Conservation (phyloP, 441 rosid species). For the Biscutella laevigata region DNA sequence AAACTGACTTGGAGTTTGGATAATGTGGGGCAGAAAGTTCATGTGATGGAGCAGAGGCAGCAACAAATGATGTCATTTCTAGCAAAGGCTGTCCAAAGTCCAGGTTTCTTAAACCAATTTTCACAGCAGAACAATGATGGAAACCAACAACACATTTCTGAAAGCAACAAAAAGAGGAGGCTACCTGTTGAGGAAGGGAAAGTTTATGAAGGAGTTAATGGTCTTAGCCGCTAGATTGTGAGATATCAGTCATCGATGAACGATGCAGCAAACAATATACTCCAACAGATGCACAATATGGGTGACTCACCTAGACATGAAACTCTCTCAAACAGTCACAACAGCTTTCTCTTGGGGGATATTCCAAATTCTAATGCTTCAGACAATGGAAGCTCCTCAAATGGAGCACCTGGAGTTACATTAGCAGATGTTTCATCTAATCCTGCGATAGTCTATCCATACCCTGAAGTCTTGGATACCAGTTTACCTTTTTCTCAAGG, state of each 20-base stretch:
- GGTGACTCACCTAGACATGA: constrained; percentile 31
- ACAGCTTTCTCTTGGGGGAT: constrained; percentile 35
- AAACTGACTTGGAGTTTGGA: too few species aligned
- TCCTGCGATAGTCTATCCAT: too few species aligned
- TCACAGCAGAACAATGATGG: constrained; percentile 51
- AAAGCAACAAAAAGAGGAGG: constrained; percentile 43
- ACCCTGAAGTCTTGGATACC: constrained; percentile 28
- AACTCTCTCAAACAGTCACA: constrained; percentile 31
- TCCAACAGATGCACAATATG: constrained; percentile 42
- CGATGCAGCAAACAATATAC: constrained; percentile 49
- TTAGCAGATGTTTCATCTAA: constrained; percentile 46
- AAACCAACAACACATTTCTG: constrained; percentile 30
- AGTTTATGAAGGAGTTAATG: constrained; percentile 19
- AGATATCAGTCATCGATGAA: constrained; percentile 47
- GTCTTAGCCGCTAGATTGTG: constrained; percentile 44
- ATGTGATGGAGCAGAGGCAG: constrained; percentile 58
- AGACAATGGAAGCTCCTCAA: constrained; percentile 39
- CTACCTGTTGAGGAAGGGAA: constrained; percentile 43
- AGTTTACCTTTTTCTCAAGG: constrained; percentile 29
- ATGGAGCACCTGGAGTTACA: constrained; percentile 36
- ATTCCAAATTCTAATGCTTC: constrained; percentile 29
- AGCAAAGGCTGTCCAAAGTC: constrained; percentile 51
- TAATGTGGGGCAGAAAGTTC: constrained; percentile 48
- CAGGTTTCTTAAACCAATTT: constrained; percentile 44
- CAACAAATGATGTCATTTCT: constrained; percentile 70